Percentiles rank a stretch among this genome's conserved stretches.
phyloP scores from a whole-genome alignment of 2,329 filamentous ascomycete species.

The Fusarium tanahbumbuense region DNA sequence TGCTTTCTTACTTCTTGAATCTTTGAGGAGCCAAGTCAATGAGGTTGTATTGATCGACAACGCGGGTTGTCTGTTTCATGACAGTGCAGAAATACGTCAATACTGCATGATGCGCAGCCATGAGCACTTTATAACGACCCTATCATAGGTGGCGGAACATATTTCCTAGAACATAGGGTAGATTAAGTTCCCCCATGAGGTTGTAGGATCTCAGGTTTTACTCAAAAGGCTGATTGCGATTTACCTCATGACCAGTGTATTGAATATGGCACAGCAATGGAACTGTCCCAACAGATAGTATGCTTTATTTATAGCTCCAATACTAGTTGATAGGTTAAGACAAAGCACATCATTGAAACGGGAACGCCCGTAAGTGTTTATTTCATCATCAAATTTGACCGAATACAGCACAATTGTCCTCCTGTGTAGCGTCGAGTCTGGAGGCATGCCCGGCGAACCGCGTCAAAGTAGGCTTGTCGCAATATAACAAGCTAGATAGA shows the following conservation, averaged over 20 bases:
- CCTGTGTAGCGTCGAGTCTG: neutral
- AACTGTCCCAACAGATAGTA: neutral
- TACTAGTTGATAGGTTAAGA: neutral
- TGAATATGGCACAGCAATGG: neutral
- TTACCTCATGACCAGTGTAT: neutral
- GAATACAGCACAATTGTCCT: neutral
- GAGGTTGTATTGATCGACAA: conserved; percentile 1
- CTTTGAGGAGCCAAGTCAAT: neutral
- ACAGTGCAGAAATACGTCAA: neutral
- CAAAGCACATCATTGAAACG: neutral
- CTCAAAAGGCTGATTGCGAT: neutral
- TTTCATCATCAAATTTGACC: neutral
- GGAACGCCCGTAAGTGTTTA: neutral
- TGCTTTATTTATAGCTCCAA: neutral
- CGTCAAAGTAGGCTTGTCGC: conserved; percentile 22
- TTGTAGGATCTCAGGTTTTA: neutral
- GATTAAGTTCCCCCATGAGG: neutral
- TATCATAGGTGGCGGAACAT: neutral
- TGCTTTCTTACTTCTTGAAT: conserved; percentile 2
- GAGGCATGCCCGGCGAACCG: neutral
- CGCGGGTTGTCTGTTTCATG: neutral
- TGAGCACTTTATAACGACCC: neutral
- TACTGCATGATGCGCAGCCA: neutral
- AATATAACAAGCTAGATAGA: conserved; percentile 20
- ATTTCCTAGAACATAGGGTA: conserved; percentile 1